Conservation (phyloP, 1,284 basidiomycete genomes). For the Naganishia liquefaciens region DNA sequence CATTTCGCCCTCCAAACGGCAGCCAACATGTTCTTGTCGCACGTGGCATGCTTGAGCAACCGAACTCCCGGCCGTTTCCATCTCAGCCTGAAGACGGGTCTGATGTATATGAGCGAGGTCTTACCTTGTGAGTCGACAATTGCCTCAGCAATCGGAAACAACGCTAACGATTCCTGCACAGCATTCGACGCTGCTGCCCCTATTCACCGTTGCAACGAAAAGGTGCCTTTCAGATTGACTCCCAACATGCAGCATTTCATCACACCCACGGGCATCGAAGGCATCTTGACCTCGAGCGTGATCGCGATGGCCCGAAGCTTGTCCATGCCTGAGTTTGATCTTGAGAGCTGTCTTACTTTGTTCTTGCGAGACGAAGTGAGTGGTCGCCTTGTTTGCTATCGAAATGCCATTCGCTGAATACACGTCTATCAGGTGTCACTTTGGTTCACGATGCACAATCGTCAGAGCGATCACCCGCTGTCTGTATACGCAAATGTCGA, state of each 20-base stretch:
- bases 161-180: slow-evolving; percentile 38
- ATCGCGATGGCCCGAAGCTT: slow-evolving; percentile 89
- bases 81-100: slow-evolving; percentile 82
- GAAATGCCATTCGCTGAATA: slow-evolving; percentile 23
- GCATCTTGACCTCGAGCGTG: slow-evolving; percentile 78
- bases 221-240: slow-evolving; percentile 94
- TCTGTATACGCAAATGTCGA: slow-evolving; percentile 74
- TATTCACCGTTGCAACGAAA: slow-evolving; percentile 74
- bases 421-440: slow-evolving; percentile 39
- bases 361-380: slow-evolving; percentile 91
- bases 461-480: slow-evolving; percentile 66
- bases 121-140: slow-evolving; percentile 65
- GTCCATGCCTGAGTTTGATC: slow-evolving; percentile 83
- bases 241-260: slow-evolving; percentile 96
- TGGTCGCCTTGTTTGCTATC: slow-evolving; percentile 64
- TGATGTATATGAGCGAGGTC: slow-evolving; percentile 86
- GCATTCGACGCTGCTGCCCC: slow-evolving; percentile 61
- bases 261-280: slow-evolving; percentile 85
- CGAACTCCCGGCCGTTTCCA: slow-evolving; percentile 84
- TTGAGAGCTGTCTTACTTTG: slow-evolving; percentile 47
- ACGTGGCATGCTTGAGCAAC: slow-evolving; percentile 79
- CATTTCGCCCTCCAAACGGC: slow-evolving; percentile 92
- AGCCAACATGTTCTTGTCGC: slow-evolving; percentile 88
- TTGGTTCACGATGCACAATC: slow-evolving; percentile 53
- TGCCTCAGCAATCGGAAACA: neutral